Evolutionary conservation across 371 early-diverging fungal species (phyloP), one percentile per base, ranked within the genome.

Genomic region (Mortierella sp.): DNA sequence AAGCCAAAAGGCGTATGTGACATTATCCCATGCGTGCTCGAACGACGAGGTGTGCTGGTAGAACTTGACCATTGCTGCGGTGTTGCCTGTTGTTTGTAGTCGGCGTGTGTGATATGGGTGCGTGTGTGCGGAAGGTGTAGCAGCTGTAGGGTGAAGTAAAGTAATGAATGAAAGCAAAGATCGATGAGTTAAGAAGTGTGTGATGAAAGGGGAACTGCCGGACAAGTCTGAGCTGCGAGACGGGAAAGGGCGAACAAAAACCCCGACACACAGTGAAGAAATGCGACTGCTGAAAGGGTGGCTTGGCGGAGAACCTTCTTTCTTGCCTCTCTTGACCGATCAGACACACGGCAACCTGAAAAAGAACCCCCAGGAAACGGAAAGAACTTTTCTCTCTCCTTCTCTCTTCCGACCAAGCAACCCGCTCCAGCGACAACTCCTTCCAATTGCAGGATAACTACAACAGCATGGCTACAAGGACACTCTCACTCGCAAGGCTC

Each of bases 1-100:
- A 85, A 96, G 88, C 94, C 95, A 96, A 77, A 97, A 95, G 16
- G 98, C 98, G 57, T 90, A 90, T 16, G 98, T 95, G 64, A 98
- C 97, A 79, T 92, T 93, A 69, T 92, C 91, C 98, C 98, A 98
- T 69, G 92, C 91, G 79, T 94, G 92, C 93, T 95, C 95, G 81
- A 93, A 96, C 48, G 90, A 89, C 71, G 92, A 93, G 21, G 91
- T 91, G 75, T 96, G 95, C 71, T 95, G 93, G 87, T 93, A 96
- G 82, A 96, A 81, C 74, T 81, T 81, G 71, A 81, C 82, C 82
- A 81, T 81, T 59, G 71, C 40, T 53, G 59, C n/a, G n/a, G 5
- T 53, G 16, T n/a, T n/a, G n/a, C n/a, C n/a, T 24, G 19, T 21
- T 44, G 0, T 37, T 3, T 61, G 21, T 19, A 13, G 24, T 21